phyloP scores from a whole-genome alignment of 2,329 filamentous ascomycete genomes.

The Calonectria naviculata region DNA sequence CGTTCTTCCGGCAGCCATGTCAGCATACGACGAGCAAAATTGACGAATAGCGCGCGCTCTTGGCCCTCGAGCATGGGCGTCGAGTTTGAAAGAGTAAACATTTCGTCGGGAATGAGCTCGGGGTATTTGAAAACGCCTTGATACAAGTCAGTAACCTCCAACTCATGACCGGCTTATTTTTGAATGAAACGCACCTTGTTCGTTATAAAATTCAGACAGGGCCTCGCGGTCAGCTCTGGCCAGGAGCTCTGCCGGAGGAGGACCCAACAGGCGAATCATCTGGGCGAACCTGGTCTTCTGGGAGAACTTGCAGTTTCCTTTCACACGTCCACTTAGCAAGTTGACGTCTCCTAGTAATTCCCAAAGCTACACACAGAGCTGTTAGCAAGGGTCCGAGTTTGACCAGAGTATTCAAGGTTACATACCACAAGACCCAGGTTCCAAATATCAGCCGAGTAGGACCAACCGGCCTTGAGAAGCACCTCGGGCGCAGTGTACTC shows the following conservation, averaged over 20 bases:
- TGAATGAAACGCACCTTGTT: slow-evolving; percentile 27
- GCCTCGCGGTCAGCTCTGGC: slow-evolving; percentile 30
- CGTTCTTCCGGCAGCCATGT: slow-evolving; percentile 44
- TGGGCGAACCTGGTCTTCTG: slow-evolving; percentile 41
- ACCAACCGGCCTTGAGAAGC: slow-evolving; percentile 43
- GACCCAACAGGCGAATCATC: slow-evolving; percentile 44
- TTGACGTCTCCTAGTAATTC: slow-evolving; percentile 44
- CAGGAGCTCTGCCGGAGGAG: slow-evolving; percentile 38
- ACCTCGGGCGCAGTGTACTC: slow-evolving; percentile 46
- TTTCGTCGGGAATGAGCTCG: slow-evolving; percentile 33
- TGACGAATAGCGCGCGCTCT: slow-evolving; percentile 39
- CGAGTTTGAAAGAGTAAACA: slow-evolving; percentile 29
- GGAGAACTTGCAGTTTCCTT: slow-evolving; percentile 34
- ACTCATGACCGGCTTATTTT: neutral
- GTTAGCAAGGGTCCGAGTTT: slow-evolving; percentile 8
- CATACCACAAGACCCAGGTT: slow-evolving; percentile 44
- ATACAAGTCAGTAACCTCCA: neutral
- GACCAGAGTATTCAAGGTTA: neutral
- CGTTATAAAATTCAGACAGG: slow-evolving; percentile 33
- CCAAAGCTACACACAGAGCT: slow-evolving; percentile 33
- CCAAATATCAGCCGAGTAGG: slow-evolving; percentile 46
- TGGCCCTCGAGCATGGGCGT: slow-evolving; percentile 35
- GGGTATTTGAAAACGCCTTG: slow-evolving; percentile 34
- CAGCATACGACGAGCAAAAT: slow-evolving; percentile 44
- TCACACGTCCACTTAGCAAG: slow-evolving; percentile 33